Evolutionary conservation across 805 yeast species (phyloP).

Genomic region (Lipomyces sp.): DNA sequence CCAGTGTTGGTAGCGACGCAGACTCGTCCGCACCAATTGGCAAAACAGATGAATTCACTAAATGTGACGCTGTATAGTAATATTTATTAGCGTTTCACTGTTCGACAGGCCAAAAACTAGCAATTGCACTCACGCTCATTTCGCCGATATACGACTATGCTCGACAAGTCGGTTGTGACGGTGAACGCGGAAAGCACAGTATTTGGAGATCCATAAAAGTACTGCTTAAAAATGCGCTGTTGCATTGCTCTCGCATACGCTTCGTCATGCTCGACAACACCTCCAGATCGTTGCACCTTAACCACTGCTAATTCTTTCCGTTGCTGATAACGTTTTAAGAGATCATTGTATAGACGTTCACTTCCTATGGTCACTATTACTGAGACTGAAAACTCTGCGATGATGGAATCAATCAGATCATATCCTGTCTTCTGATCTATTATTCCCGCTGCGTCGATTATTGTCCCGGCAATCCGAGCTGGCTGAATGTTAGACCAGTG

Average conservation of each 20-base stretch:
- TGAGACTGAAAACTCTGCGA: constrained; percentile 57
- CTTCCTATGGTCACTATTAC: constrained; percentile 69
- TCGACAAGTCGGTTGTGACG: constrained; percentile 63
- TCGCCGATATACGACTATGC: constrained; percentile 62
- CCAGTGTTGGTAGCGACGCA: constrained; percentile 28
- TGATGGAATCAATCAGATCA: constrained; percentile 51
- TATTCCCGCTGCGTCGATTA: constrained; percentile 74
- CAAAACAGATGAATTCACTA: constrained; percentile 35
- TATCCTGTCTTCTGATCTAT: constrained; percentile 47
- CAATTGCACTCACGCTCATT: constrained; percentile 35
- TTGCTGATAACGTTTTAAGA: constrained; percentile 45
- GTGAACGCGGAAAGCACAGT: constrained; percentile 80
- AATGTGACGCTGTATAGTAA: constrained; percentile 25
- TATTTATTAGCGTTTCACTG: constrained; percentile 11
- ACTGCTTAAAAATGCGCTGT: constrained; percentile 74
- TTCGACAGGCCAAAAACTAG: no score
- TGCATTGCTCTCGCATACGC: constrained; percentile 66
- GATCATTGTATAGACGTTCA: constrained; percentile 63
- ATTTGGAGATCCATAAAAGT: constrained; percentile 75
- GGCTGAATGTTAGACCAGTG: neutral
- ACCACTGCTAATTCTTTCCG: constrained; percentile 44
- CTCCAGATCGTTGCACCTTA: constrained; percentile 68
- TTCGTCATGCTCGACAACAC: constrained; percentile 72
- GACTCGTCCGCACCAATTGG: constrained; percentile 40
- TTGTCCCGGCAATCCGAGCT: constrained; percentile 49